phyloP scores from a whole-genome alignment of 805 yeast genomes.

The Hanseniaspora nectarophila region DNA sequence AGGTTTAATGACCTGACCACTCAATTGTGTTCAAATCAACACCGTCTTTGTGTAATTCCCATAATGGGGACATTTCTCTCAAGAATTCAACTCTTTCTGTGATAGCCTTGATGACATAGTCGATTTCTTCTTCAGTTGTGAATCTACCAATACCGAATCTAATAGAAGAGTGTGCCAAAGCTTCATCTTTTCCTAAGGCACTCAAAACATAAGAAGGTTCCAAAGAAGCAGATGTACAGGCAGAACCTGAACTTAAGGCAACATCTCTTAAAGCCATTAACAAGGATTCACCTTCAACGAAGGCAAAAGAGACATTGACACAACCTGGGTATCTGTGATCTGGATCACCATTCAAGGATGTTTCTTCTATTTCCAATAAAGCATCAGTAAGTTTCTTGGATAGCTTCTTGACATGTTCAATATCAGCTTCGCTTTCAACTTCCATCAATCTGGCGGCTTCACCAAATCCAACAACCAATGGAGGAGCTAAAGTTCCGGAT shows the following conservation, averaged over 20 bases:
- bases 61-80: slow-evolving; percentile 84
- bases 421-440: slow-evolving; percentile 63
- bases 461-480: slow-evolving; percentile 88
- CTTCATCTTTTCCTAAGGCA: slow-evolving; percentile 96
- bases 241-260: slow-evolving; percentile 92
- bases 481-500: slow-evolving; percentile 96
- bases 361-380: slow-evolving; percentile 70
- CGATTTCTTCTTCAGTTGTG: slow-evolving; percentile 91
- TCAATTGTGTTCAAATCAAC: slow-evolving; percentile 86
- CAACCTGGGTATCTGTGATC: slow-evolving; percentile 77
- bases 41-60: slow-evolving; percentile 99
- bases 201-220: slow-evolving; percentile 96
- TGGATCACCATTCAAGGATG: slow-evolving; percentile 78
- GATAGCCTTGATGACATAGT: slow-evolving; percentile 82
- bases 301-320: slow-evolving; percentile 92
- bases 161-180: slow-evolving; percentile 94
- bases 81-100: slow-evolving; percentile 79
- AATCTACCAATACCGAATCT: slow-evolving; percentile 95
- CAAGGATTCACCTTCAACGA: slow-evolving; percentile 94
- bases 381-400: slow-evolving; percentile 64
- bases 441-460: slow-evolving; percentile 85
- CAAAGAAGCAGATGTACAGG: slow-evolving; percentile 95
- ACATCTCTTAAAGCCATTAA: slow-evolving; percentile 96
- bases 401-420: slow-evolving; percentile 53
- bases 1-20: slow-evolving; percentile 96